Evolutionary conservation across 371 early-diverging fungal species (phyloP), one percentile per base, ranked within the genome.

Genomic region (Apophysomyces elegans): DNA sequence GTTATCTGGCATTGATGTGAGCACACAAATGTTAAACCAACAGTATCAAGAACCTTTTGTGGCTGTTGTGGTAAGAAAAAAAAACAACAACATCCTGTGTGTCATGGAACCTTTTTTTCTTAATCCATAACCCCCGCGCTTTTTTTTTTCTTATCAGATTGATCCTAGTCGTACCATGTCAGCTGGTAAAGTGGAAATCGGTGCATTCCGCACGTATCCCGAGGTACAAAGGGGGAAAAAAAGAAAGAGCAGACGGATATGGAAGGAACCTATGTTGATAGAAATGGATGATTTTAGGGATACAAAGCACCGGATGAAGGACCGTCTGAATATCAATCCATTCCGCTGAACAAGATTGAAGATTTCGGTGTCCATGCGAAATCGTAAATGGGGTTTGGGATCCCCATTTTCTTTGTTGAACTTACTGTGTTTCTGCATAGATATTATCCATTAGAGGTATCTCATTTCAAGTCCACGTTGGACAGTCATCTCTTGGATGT

Each of bases 1-100:
- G 99, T 85, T 99, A 60, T 97, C 98, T 7, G 98, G 99, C 32
- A 98, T 99, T 72, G 99, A 99, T 73, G 98, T 98, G 32, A 85
- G 86, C 60, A 99, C 99, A 12, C 98, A 99, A 75, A 93, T 90
- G 90, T 77, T 94, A 44, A 96, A 98, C 77, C 98, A 99, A 72
- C 87, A 91, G 74, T 96, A 85, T 78, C 95, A 95, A 72, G 99
- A 99, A 61, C 99, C 99, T 5, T 99, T 89, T 68, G 86, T 96
- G 8, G 99, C 99, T 9, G 91, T 99, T 4, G 99, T 99, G 56
- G 93, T 93, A 84, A 26, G 26, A 26, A 26, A 26, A 26, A 63
- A 14, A 47, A 5, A 65, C 7, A 36, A 37, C 18, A 12, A 54
- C 45, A 65, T 65, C 3, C 32, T 26, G 32, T 26, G 32, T 26